Percentiles rank a stretch among this genome's conserved stretches.
These are phyloP conservation scores for Pseudozyma pruni DNA, from an alignment of 1,284 basidiomycete genomes.

Conservation along the genomic window DNA sequence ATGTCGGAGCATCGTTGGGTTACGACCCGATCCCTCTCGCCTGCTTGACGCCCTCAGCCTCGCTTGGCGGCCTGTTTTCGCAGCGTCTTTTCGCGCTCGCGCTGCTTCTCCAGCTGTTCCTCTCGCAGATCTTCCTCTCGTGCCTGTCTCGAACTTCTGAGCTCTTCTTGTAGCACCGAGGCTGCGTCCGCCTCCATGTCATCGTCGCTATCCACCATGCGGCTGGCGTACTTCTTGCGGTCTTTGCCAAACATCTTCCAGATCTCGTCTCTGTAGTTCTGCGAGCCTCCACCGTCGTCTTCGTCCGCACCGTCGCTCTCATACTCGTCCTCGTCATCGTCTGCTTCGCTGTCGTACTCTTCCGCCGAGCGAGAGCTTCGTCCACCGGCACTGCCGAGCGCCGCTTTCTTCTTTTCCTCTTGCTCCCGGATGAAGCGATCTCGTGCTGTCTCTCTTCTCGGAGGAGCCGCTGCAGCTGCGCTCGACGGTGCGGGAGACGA, in stretches of 20 bases:
- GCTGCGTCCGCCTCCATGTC: constrained; percentile 66
- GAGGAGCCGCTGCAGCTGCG: constrained; percentile 9
- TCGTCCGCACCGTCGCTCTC: constrained; percentile 40
- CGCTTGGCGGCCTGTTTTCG: constrained; percentile 28
- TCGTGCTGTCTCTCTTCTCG: constrained; percentile 47
- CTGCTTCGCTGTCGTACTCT: constrained; percentile 40
- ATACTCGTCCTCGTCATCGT: constrained; percentile 33
- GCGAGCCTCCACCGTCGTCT: constrained; percentile 28
- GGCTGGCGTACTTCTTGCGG: constrained; percentile 51
- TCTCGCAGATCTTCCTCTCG: constrained; percentile 59
- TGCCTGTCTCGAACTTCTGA: constrained; percentile 51
- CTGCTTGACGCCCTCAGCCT: constrained; percentile 4
- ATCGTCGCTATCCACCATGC: constrained; percentile 60
- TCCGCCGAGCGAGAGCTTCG: constrained; percentile 13
- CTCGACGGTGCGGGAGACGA: constrained; percentile 8
- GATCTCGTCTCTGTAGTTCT: constrained; percentile 56
- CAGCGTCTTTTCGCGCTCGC: constrained; percentile 52
- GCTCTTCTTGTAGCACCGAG: constrained; percentile 58
- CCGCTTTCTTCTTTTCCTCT: constrained; percentile 47
- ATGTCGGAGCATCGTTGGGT: no score
- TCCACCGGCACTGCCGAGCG: constrained; percentile 2
- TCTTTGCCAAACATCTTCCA: constrained; percentile 63
- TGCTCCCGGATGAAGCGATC: constrained; percentile 60
- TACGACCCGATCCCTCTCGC: neutral
- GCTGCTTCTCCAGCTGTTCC: constrained; percentile 45